Conservation (phyloP, 176 grass and related monocot genomes). For the Rhynchospora tenuis region DNA sequence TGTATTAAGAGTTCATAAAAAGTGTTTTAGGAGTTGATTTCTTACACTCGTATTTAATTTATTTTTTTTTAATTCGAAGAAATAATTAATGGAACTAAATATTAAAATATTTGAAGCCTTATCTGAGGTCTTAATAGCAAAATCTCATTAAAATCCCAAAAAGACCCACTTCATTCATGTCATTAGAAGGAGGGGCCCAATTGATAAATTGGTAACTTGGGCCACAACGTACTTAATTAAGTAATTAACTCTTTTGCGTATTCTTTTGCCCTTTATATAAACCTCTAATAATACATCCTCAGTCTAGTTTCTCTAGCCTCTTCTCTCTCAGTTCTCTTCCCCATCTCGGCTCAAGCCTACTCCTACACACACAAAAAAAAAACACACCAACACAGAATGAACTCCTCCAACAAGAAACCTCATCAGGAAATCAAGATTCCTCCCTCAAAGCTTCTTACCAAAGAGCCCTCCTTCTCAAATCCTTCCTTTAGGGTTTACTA, state of each 20-base stretch:
- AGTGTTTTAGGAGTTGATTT: too few relatives aligned
- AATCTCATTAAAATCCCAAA: too few relatives aligned
- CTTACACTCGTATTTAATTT: too few relatives aligned
- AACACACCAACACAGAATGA: conserved; percentile 11
- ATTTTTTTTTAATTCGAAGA: too few relatives aligned
- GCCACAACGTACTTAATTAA: neutral
- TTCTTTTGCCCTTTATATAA: neutral
- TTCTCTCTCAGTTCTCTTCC: neutral
- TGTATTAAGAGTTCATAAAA: too few relatives aligned
- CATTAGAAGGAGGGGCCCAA: neutral
- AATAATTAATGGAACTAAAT: too few relatives aligned
- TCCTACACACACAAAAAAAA: neutral
- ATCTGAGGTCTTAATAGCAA: too few relatives aligned
- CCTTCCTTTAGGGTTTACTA: conserved; percentile 83
- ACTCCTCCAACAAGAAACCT: conserved; percentile 16
- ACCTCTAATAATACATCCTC: neutral
- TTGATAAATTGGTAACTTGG: neutral
- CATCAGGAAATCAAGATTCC: conserved; percentile 50
- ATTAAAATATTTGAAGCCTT: too few relatives aligned
- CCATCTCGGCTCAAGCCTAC: neutral
- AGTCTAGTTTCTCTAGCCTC: neutral
- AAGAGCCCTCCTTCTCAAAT: conserved; percentile 41
- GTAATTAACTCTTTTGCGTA: neutral
- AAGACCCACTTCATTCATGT: too few relatives aligned
- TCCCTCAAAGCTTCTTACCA: conserved; percentile 43